A percentile compares a stretch with the other conserved stretches of the same genome.
phyloP scores from a whole-genome alignment of 2,329 filamentous ascomycete genomes.

The Aspergillus fischeri region DNA sequence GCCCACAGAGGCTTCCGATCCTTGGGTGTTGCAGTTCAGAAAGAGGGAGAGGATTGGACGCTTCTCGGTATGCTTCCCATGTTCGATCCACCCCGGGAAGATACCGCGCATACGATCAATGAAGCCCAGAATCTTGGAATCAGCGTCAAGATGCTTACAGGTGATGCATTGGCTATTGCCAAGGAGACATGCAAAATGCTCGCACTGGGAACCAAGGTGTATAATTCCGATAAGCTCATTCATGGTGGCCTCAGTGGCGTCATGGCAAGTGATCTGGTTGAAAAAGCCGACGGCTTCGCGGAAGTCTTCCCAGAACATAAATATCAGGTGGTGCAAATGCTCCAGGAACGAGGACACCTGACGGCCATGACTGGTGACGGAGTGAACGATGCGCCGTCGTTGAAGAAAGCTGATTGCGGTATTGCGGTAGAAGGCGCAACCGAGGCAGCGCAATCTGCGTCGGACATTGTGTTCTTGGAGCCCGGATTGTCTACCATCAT shows the following conservation, averaged over 20 bases:
- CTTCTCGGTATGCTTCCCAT: constrained; percentile 73
- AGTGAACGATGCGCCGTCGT: constrained; percentile 69
- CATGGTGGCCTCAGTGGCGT: constrained; percentile 69
- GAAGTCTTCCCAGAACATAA: constrained; percentile 74
- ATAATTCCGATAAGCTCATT: constrained; percentile 74
- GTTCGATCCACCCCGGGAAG: constrained; percentile 75
- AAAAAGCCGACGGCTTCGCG: constrained; percentile 69
- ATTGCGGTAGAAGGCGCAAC: constrained; percentile 70
- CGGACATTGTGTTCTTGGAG: constrained; percentile 71
- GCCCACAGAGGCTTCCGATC: constrained; percentile 75
- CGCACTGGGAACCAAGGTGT: constrained; percentile 72
- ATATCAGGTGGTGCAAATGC: constrained; percentile 71
- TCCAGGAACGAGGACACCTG: constrained; percentile 67
- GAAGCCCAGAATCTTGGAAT: constrained; percentile 73
- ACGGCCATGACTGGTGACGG: constrained; percentile 73
- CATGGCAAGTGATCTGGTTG: constrained; percentile 70
- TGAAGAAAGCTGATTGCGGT: constrained; percentile 71
- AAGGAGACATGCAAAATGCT: constrained; percentile 82
- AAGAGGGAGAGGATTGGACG: constrained; percentile 69
- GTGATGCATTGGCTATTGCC: constrained; percentile 73
- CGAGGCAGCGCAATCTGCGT: constrained; percentile 68
- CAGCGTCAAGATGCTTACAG: constrained; percentile 76
- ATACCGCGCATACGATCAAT: constrained; percentile 72
- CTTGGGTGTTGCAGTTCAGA: constrained; percentile 72
- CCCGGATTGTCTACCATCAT: constrained; percentile 69